Conservation (phyloP, 2,329 filamentous ascomycete genomes). For the Coleophoma eucalyptorum region DNA sequence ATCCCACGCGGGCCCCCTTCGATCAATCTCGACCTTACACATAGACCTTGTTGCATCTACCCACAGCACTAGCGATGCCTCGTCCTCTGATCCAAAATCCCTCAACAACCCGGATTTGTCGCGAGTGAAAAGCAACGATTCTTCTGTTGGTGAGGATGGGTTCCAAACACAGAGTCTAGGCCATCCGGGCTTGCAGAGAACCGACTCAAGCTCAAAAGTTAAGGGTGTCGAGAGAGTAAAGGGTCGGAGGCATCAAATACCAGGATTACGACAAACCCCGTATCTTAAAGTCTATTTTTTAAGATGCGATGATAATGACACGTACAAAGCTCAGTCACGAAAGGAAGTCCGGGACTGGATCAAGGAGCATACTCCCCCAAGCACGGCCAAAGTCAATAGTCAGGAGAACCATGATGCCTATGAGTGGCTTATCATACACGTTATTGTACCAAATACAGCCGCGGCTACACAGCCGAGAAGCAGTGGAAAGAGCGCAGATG, state of each 20-base stretch:
- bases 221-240: constrained; percentile 30
- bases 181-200: constrained; percentile 24
- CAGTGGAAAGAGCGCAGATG: constrained; percentile 44
- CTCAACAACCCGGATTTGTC: constrained; percentile 25
- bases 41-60: constrained; percentile 71
- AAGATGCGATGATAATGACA: constrained; percentile 92
- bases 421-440: constrained; percentile 92
- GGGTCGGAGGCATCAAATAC: constrained; percentile 85
- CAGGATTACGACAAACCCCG: constrained; percentile 84
- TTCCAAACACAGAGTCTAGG: constrained; percentile 55
- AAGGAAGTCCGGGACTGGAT: constrained; percentile 88
- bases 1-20: constrained; percentile 82
- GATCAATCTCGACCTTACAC: constrained; percentile 90
- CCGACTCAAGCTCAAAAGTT: constrained; percentile 14
- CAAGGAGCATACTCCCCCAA: constrained; percentile 65
- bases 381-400: constrained; percentile 51
- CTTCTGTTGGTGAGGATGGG: constrained; percentile 46
- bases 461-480: constrained; percentile 75
- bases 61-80: constrained; percentile 36
- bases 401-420: constrained; percentile 95
- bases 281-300: constrained; percentile 90
- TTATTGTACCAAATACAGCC: constrained; percentile 81
- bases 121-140: constrained; percentile 31
- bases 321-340: constrained; percentile 78
- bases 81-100: constrained; percentile 29